Base-by-base conservation (phyloP, 139 green algal species). In the Mychonastes homosphaera region DNA sequence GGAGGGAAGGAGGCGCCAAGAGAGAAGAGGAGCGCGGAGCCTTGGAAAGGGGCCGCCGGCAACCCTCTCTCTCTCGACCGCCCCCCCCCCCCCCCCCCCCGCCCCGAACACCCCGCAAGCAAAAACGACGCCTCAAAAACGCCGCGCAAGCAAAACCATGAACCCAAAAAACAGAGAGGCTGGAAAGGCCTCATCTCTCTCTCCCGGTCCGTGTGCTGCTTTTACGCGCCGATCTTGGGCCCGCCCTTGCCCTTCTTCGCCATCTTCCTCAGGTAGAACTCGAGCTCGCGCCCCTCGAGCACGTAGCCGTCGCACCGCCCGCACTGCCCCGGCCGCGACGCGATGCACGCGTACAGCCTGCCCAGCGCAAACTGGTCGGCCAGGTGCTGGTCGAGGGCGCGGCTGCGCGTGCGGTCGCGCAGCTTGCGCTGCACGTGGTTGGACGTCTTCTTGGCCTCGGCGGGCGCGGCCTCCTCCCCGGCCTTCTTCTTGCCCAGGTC, bases 291-390 rank as follows among this genome's bases (percentile, higher is more conserved):
- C 67, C 85, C 86, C 71, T 95, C 86, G 33, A 95, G 77, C 61
- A 95, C 79, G 84, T 95, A 94, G 45, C 87, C 87, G 59, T 94
- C 85, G 56, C 65, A 79, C 56, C 85, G 82, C 15, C 87, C 87
- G 72, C 77, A 86, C 78, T 94, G 84, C 15, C 83, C 83, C 13
- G 83, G 83, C 32, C 83, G 74, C 61, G 33, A 36, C 18, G 72
- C 62, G 63, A 94, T 84, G 76, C 78, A 88, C 3, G 86, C 86
- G 30, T 77, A 91, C 66, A 98, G 73, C 32, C 91, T 78, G 41
- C 91, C 91, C 15, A 72, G 81, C 26, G 69, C 54, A 65, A 98
- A 98, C 78, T 98, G 92, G 62, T 96, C 86, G 23, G 92, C 83
- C 28, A 98, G 50, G 28, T 73, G 61, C 6, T 63, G 15, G 75